Base-by-base conservation (phyloP, 768 basidiomycete species). In the Coprinopsis cinerea region DNA sequence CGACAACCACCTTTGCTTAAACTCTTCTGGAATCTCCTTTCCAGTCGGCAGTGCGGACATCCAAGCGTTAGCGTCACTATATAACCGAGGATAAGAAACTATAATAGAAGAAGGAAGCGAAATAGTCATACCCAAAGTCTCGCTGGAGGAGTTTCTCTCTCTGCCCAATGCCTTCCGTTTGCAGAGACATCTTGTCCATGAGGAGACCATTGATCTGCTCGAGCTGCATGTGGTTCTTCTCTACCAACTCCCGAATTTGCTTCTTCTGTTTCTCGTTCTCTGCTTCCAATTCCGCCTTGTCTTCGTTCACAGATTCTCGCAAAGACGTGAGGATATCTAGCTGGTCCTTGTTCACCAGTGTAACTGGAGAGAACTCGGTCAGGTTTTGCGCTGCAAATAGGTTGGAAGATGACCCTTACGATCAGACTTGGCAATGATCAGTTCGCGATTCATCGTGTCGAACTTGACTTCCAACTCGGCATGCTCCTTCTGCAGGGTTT, bases 321-420 rank as follows among this genome's bases (percentile, higher is more conserved):
- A 96, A 70, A 4, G 82, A 82, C 2, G 83, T 77, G 26, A 98
- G 82, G 51, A 94, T 92, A 46, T 94, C 93, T 18, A 93, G 71
- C 63, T 97, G 92, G 61, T 96, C 92, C 63, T 90, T 92, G 71
- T 92, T 88, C 39, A 97, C 86, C 37, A 98, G 76, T 39, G 81
- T 88, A 60, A 97, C 93, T 95, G 59, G 27, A 30, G 40, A 13
- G 56, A 17, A 39, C 53, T n/a, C n/a, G n/a, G n/a, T n/a, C n/a
- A n/a, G n/a, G n/a, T n/a, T n/a, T n/a, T n/a, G n/a, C n/a, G n/a
- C n/a, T n/a, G n/a, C n/a, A n/a, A n/a, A n/a, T n/a, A n/a, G n/a
- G n/a, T n/a, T n/a, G n/a, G n/a, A n/a, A n/a, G n/a, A n/a, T n/a
- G n/a, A n/a, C n/a, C 71, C 85, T 58, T 57, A 95, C 93, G 63